Base-by-base conservation (phyloP, 148 eudicot genomes). In the Rheum nobile region DNA sequence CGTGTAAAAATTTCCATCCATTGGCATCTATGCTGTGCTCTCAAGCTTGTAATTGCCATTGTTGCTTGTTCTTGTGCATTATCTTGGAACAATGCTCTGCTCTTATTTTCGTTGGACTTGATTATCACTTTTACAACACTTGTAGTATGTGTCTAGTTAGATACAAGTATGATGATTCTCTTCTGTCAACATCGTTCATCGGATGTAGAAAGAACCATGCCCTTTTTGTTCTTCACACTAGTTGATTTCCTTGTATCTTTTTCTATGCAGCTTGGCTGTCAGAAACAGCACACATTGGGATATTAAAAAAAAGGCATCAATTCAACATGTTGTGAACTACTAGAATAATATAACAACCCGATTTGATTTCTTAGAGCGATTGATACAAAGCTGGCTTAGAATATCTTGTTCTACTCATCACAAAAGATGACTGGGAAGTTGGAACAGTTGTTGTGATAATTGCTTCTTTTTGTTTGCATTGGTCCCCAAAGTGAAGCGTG, bases 381-480 rank as follows among this genome's bases (percentile, higher is more conserved):
- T 65, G 63, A 55, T 24, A 12, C 63, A 24, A 55, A 55, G 54
- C 63, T 55, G 63, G 28, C 11, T 55, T 3, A 9, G 13, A 55
- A 65, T 65, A 16, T 65, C 10, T 65, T 14, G 22, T 31, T 65
- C 8, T 32, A 65, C 70, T 65, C 39, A 59, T 59, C 67, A 65
- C 70, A 65, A 65, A 65, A 65, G 70, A 65, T 65, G 70, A 65
- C 70, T 65, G 32, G 39, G 70, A 31, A 65, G 70, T 32, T 65
- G 70, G 70, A 65, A 65, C 70, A 65, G 70, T 65, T 65, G 41
- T 65, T 65, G 0, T 65, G 70, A 65, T 65, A 65, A 65, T 65
- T 34, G 70, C 70, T 14, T 65, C 39, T 65, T 65, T 65, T 65
- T 65, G 70, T 65, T 65, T 32, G 14, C 70, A 32, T 65, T 32